Evolutionary conservation across 1,284 basidiomycete genomes (phyloP), one percentile per base, ranked within the genome.

Genomic region (Cryptococcus jaspeensis): DNA sequence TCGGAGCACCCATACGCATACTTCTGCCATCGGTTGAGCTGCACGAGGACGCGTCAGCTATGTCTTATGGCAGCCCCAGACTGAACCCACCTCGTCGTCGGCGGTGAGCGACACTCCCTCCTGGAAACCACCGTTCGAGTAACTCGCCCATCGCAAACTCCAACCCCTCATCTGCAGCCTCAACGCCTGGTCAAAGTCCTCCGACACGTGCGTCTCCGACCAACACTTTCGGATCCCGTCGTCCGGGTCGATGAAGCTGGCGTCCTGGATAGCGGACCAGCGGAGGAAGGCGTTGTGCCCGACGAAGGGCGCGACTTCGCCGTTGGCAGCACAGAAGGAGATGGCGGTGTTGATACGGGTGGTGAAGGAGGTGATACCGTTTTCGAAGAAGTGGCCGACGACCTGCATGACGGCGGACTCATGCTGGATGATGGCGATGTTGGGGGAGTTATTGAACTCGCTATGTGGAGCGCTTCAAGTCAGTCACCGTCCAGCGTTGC

Each of bases 1-100:
- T 89, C 88, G 58, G 70, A 88, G 55, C 75, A 63, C 9, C 89
- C 89, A 70, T 87, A 92, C 0, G 87, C 82, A 67, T 92, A 92
- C 70, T 92, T 92, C 63, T 91, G 87, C 90, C 90, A 92, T 3
- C 90, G 77, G 62, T 90, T 90, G 50, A 78, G 50, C 88, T 89
- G n/a, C 72, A 92, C 69, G 65, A 92, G 92, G 76, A 89, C n/a
- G n/a, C n/a, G n/a, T n/a, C n/a, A n/a, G n/a, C n/a, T n/a, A n/a
- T n/a, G n/a, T n/a, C n/a, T n/a, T n/a, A n/a, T n/a, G n/a, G n/a
- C n/a, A n/a, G n/a, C n/a, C n/a, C n/a, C n/a, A n/a, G n/a, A n/a
- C n/a, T n/a, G n/a, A n/a, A n/a, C n/a, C n/a, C n/a, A n/a, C n/a
- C 64, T 78, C 77, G 60, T 78, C 77, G 47, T 76, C 76, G 49